Evolutionary conservation across 2,329 filamentous ascomycete species (phyloP).

Genomic region (Simplicillium aogashimaense): DNA sequence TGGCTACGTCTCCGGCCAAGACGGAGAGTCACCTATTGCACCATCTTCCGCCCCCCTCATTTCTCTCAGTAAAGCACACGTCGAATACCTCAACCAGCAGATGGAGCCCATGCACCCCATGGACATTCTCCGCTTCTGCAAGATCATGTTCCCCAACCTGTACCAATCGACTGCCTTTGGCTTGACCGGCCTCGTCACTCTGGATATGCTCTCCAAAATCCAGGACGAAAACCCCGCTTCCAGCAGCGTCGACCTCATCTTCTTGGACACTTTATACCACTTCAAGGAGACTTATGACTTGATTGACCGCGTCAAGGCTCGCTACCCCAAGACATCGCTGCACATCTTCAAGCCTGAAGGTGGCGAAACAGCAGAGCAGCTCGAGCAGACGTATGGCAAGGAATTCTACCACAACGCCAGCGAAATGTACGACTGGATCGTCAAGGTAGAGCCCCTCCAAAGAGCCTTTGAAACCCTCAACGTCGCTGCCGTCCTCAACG

Average conservation of each 20-base stretch:
- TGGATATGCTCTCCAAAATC: slow-evolving; percentile 79
- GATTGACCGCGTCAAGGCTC: slow-evolving; percentile 61
- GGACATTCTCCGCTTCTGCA: slow-evolving; percentile 88
- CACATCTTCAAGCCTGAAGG: slow-evolving; percentile 87
- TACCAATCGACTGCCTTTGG: slow-evolving; percentile 83
- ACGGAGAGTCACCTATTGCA: slow-evolving; percentile 25
- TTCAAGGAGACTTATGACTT: slow-evolving; percentile 69
- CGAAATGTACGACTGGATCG: slow-evolving; percentile 91
- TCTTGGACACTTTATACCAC: slow-evolving; percentile 77
- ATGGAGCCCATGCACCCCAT: slow-evolving; percentile 79
- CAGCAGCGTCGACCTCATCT: slow-evolving; percentile 57
- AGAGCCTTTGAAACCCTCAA: slow-evolving; percentile 80
- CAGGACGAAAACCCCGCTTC: slow-evolving; percentile 50
- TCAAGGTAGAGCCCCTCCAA: slow-evolving; percentile 94
- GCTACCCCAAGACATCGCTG: slow-evolving; percentile 70
- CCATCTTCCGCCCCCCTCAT: slow-evolving; percentile 54
- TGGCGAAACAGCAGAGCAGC: slow-evolving; percentile 61
- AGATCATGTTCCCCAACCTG: slow-evolving; percentile 79
- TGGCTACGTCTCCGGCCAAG: slow-evolving; percentile 62
- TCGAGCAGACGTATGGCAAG: slow-evolving; percentile 72
- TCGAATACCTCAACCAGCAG: slow-evolving; percentile 84
- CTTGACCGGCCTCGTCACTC: slow-evolving; percentile 67
- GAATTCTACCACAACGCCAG: slow-evolving; percentile 77
- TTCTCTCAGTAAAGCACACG: slow-evolving; percentile 76
- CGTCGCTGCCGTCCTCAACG: slow-evolving; percentile 85